A percentile compares a stretch with the other conserved stretches of the same genome.
Conservation (phyloP, 306 rosid species). For the Lablab purpureus region DNA sequence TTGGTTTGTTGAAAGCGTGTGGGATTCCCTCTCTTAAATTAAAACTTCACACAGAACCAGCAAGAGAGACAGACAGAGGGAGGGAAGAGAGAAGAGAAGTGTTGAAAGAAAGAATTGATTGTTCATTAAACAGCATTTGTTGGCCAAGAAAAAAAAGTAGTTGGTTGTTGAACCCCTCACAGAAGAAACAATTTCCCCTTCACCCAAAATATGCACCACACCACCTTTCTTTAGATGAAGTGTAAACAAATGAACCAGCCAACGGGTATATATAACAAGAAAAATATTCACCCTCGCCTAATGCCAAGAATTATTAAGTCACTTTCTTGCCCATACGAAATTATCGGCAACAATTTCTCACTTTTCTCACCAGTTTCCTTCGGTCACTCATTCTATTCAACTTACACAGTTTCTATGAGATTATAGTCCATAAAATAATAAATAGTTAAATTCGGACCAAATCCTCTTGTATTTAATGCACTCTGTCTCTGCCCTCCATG, state of each 20-base stretch:
- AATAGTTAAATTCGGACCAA: slow-evolving; percentile 1
- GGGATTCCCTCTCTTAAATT: slow-evolving; percentile 52
- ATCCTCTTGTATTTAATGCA: slow-evolving; percentile 56
- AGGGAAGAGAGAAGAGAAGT: slow-evolving; percentile 49
- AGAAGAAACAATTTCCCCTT: slow-evolving; percentile 44
- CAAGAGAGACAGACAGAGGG: slow-evolving; percentile 25
- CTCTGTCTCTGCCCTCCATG: slow-evolving; percentile 52
- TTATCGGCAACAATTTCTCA: slow-evolving; percentile 29
- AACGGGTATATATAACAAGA: neutral
- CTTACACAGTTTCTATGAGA: neutral
- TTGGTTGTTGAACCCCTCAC: slow-evolving; percentile 91
- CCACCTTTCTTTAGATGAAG: neutral
- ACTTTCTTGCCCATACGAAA: slow-evolving; percentile 61
- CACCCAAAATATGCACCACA: neutral
- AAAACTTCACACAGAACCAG: slow-evolving; percentile 40
- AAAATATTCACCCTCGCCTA: slow-evolving; percentile 1
- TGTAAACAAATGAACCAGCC: neutral
- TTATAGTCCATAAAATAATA: slow-evolving; percentile 21
- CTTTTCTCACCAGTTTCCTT: slow-evolving; percentile 50
- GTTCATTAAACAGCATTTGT: slow-evolving; percentile 76
- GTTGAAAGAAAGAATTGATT: slow-evolving; percentile 60
- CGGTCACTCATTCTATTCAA: neutral
- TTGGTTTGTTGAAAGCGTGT: slow-evolving; percentile 62
- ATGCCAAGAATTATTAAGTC: slow-evolving; percentile 22
- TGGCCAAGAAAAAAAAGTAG: slow-evolving; percentile 78